Percentiles rank a stretch among this genome's conserved stretches.
Conservation (phyloP, 75 land plant genomes). For the Ceratopteris richardii region DNA sequence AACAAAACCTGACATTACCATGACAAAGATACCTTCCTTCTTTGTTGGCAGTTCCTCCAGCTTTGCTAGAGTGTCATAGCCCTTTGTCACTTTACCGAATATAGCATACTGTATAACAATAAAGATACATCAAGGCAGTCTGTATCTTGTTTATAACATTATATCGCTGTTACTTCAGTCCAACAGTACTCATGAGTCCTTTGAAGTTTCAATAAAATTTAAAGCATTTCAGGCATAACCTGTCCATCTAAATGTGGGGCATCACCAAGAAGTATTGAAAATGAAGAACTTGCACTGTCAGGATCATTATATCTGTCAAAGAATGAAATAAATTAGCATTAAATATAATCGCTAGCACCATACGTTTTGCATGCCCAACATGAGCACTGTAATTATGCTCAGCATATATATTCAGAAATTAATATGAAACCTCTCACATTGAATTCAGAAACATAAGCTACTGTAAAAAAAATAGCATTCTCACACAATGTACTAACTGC, state of each 20-base stretch:
- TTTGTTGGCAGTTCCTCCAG: slow-evolving; percentile 89
- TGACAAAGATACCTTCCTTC: slow-evolving; percentile 93
- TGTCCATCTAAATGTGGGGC: slow-evolving; percentile 97
- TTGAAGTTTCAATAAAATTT: background rate
- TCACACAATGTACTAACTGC: no score
- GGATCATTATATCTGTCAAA: slow-evolving; percentile 75
- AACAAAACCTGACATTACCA: slow-evolving; percentile 64
- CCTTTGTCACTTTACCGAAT: slow-evolving; percentile 93
- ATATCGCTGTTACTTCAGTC: no score
- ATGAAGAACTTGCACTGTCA: slow-evolving; percentile 86
- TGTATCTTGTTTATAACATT: background rate
- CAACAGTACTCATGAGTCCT: no score
- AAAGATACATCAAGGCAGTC: slow-evolving; percentile 3
- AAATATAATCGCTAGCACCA: no score
- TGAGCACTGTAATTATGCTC: no score
- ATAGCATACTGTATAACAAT: slow-evolving; percentile 93
- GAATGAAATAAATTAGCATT: no score
- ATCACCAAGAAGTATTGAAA: slow-evolving; percentile 92
- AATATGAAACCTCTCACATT: no score
- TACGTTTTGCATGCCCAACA: no score
- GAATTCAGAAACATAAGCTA: no score
- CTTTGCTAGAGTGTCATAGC: slow-evolving; percentile 74
- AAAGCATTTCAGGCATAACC: slow-evolving; percentile 23
- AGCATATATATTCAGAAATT: no score
- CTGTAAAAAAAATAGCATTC: no score